These are phyloP conservation scores for Aspergillus cristatus DNA, from an alignment of 495 filamentous ascomycete genomes.

Conservation along the genomic window DNA sequence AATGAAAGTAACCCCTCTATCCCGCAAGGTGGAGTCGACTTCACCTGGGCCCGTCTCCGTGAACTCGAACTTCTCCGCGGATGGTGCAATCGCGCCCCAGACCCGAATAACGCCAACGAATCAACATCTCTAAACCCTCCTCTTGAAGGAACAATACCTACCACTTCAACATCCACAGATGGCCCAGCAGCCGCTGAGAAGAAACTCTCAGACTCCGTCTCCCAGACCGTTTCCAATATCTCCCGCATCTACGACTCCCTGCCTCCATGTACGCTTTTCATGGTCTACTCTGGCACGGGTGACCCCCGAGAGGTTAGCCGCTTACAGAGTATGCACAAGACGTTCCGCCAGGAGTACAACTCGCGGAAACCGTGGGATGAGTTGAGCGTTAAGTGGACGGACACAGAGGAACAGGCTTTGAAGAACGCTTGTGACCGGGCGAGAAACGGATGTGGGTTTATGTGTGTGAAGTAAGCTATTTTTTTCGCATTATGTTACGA, in stretches of 20 bases:
- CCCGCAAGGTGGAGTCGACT: conserved; percentile 66
- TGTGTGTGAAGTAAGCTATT: conserved; percentile 59
- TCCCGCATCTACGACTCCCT: conserved; percentile 62
- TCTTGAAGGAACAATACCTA: conserved; percentile 16
- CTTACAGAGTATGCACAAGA: conserved; percentile 61
- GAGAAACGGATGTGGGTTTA: conserved; percentile 70
- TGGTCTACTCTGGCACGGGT: conserved; percentile 83
- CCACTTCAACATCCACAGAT: conserved; percentile 3
- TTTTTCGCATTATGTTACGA: too few relatives aligned
- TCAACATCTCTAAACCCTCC: conserved; percentile 34
- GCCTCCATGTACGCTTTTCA: conserved; percentile 74
- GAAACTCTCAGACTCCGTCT: conserved; percentile 35
- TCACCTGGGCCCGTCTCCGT: conserved; percentile 81
- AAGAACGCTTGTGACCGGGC: conserved; percentile 60
- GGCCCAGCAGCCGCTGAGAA: conserved; percentile 1
- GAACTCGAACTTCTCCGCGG: conserved; percentile 74
- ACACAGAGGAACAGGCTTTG: conserved; percentile 71
- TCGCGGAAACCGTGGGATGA: conserved; percentile 77
- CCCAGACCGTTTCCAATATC: conserved; percentile 48
- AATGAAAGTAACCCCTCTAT: conserved; percentile 53
- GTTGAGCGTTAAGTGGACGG: conserved; percentile 82
- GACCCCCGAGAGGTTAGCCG: conserved; percentile 72
- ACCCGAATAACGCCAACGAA: conserved; percentile 39
- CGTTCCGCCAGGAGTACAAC: conserved; percentile 67
- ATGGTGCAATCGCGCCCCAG: conserved; percentile 62